Conservation (phyloP, 305 asterid genomes). For the Rubia balearica region DNA sequence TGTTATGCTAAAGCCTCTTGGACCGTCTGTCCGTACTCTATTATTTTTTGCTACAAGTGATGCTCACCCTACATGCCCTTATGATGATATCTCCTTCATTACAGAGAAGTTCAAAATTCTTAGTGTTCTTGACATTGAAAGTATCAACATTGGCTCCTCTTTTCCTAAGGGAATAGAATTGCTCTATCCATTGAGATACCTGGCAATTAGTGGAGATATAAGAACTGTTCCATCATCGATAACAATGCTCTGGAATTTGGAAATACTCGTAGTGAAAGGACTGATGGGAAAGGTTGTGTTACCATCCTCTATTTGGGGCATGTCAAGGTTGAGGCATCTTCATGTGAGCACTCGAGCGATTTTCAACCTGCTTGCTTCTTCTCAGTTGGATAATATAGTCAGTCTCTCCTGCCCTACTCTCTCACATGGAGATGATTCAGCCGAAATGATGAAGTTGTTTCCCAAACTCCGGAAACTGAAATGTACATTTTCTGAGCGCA, state of each 20-base stretch:
- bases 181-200: slow-evolving; percentile 40
- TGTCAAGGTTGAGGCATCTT: neutral
- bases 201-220: slow-evolving; percentile 20
- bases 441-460: neutral
- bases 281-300: neutral
- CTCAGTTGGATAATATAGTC: neutral
- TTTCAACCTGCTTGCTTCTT: neutral
- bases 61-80: neutral
- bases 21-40: slow-evolving; percentile 7
- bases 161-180: neutral
- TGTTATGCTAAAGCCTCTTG: neutral
- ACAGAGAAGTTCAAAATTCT: neutral
- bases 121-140: neutral
- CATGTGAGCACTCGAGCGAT: neutral
- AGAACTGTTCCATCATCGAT: slow-evolving; percentile 23
- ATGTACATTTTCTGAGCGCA: neutral
- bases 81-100: neutral
- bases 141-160: slow-evolving; percentile 30
- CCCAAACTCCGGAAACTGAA: neutral
- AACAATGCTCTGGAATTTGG: slow-evolving; percentile 44
- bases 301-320: neutral
- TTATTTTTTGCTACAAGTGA: slow-evolving; percentile 1
- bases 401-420: neutral
- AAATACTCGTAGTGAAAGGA: slow-evolving; percentile 37
- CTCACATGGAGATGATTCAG: neutral